Evolutionary conservation across 768 basidiomycete species (phyloP).

Genomic region (Leucocoprinus leucothites): DNA sequence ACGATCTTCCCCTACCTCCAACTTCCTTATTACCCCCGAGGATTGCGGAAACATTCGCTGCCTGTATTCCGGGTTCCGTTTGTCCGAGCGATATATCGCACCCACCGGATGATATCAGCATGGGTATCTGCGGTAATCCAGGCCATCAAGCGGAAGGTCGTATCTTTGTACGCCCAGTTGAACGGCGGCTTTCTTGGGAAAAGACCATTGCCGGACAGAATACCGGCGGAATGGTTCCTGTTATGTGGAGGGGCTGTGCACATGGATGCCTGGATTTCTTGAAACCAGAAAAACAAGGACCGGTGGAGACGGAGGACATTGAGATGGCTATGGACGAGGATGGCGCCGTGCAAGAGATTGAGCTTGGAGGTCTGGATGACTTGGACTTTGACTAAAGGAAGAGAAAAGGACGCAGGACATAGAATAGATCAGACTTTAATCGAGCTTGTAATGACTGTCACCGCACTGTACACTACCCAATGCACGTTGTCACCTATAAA

Average conservation of each 20-base stretch:
- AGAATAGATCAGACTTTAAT: neutral
- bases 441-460: neutral
- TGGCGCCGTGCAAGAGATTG: slow-evolving; percentile 20
- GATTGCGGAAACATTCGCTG: slow-evolving; percentile 30
- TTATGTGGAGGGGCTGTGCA: slow-evolving; percentile 70
- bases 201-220: slow-evolving; percentile 43
- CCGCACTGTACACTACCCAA: slow-evolving; percentile 5
- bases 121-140: slow-evolving; percentile 49
- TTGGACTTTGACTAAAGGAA: slow-evolving; percentile 6
- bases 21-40: slow-evolving; percentile 23
- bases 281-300: slow-evolving; percentile 17
- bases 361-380: slow-evolving; percentile 15
- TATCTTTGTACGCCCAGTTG: slow-evolving; percentile 54
- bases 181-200: slow-evolving; percentile 70
- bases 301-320: slow-evolving; percentile 15
- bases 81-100: slow-evolving; percentile 17
- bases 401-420: too few species aligned
- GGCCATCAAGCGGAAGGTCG: slow-evolving; percentile 27
- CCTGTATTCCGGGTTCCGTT: slow-evolving; percentile 36
- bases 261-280: slow-evolving; percentile 62
- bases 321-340: slow-evolving; percentile 11
- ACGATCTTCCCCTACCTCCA: slow-evolving; percentile 32
- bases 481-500: neutral
- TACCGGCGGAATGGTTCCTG: slow-evolving; percentile 53
- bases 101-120: slow-evolving; percentile 27